Conservation (phyloP, 495 filamentous ascomycete species). For the Penicillium psychrofluorescens region DNA sequence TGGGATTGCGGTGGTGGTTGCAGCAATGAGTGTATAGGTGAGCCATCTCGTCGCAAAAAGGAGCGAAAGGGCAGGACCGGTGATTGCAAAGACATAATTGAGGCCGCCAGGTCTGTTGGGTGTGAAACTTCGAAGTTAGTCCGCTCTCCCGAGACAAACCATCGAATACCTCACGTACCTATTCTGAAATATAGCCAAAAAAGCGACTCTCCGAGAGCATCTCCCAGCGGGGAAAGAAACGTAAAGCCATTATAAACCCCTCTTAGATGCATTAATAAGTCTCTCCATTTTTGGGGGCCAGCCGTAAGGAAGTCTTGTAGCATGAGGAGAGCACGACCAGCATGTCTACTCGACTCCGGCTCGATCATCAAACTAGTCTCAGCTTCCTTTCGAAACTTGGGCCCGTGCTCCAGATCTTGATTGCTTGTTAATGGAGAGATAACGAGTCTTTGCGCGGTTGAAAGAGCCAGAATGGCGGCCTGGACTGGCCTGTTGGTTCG, state of each 20-base stretch:
- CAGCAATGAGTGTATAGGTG: conserved; percentile 2
- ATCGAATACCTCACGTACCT: conserved; percentile 1
- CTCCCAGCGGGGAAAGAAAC: background rate
- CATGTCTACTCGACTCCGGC: conserved; percentile 8
- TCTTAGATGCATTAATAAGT: background rate
- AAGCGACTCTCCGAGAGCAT: conserved; percentile 13
- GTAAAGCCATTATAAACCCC: conserved; percentile 1
- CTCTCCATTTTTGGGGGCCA: conserved; percentile 13
- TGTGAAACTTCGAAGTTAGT: no score
- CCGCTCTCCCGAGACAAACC: no score
- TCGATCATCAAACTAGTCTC: conserved; percentile 5
- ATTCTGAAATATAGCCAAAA: conserved; percentile 18
- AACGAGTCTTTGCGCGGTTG: conserved; percentile 11
- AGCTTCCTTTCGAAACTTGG: conserved; percentile 13
- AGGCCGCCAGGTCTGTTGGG: conserved; percentile 15
- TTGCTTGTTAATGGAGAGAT: background rate
- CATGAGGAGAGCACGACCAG: conserved; percentile 7
- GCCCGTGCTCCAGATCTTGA: conserved; percentile 6
- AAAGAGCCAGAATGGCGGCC: conserved; percentile 13
- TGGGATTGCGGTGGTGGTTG: background rate
- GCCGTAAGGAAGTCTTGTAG: conserved; percentile 12
- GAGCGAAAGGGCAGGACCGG: conserved; percentile 13
- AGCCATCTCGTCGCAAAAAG: conserved; percentile 17
- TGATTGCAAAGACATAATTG: conserved; percentile 4
- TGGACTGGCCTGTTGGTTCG: conserved; percentile 13